Percentiles rank a stretch among this genome's conserved stretches.
Conservation (phyloP, 1,284 basidiomycete genomes). For the Porogramme epimiltina region DNA sequence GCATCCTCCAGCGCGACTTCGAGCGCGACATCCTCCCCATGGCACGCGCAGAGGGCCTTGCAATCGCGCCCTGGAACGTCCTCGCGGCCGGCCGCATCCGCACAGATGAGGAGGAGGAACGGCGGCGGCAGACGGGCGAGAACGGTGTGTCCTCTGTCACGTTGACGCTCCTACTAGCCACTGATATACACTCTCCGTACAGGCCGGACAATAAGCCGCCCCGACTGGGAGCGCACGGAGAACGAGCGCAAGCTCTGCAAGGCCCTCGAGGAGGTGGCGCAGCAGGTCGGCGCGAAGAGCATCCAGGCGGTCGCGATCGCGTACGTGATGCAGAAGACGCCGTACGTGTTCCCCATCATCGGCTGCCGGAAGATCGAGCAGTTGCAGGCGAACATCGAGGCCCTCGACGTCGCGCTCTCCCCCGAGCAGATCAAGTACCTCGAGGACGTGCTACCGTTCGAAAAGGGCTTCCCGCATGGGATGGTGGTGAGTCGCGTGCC, state of each 20-base stretch:
- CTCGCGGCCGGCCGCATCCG: slow-evolving; percentile 50
- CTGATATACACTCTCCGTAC: background rate
- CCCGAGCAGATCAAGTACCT: slow-evolving; percentile 45
- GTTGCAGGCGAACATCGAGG: slow-evolving; percentile 47
- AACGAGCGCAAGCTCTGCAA: slow-evolving; percentile 40
- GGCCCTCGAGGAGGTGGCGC: slow-evolving; percentile 50
- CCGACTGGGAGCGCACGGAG: slow-evolving; percentile 43
- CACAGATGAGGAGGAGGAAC: slow-evolving; percentile 48
- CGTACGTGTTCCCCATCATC: slow-evolving; percentile 46
- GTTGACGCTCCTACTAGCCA: no score
- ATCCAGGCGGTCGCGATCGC: slow-evolving; percentile 44
- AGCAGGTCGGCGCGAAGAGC: slow-evolving; percentile 38
- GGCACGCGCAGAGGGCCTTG: slow-evolving; percentile 45
- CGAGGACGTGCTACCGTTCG: slow-evolving; percentile 43
- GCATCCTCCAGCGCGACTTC: slow-evolving; percentile 36
- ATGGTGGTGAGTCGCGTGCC: slow-evolving; percentile 38
- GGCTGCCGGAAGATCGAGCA: slow-evolving; percentile 56
- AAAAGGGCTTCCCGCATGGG: slow-evolving; percentile 43
- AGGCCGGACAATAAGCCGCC: slow-evolving; percentile 30
- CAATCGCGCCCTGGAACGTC: slow-evolving; percentile 53
- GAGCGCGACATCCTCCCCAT: slow-evolving; percentile 54
- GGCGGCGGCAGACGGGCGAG: slow-evolving; percentile 42
- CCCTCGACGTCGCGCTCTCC: slow-evolving; percentile 44
- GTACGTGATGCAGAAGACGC: slow-evolving; percentile 49
- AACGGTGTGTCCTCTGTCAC: slow-evolving; percentile 26